Base-by-base conservation (phyloP, 495 filamentous ascomycete species). In the Podospora tetraspora region DNA sequence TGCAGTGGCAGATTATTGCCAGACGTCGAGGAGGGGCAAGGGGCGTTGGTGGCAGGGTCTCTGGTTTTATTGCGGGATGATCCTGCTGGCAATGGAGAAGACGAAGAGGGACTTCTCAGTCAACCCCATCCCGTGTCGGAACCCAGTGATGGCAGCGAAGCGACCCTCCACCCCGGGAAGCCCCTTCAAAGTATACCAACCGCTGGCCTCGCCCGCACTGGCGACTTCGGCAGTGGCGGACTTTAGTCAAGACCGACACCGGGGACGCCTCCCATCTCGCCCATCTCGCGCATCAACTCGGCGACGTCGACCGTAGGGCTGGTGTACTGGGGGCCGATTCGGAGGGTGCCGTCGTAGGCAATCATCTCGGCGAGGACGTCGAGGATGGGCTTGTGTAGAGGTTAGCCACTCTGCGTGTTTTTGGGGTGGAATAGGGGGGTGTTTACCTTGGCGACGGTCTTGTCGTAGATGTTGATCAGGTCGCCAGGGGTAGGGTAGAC, bases 301-400 rank as follows among this genome's bases (percentile, higher is more conserved):
- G 72, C 73, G n/a, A 77, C 64, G 43, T 77, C 75, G 66, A 75
- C 70, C 23, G 32, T 63, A 65, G 74, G 71, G 57, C 61, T 78
- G 68, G 79, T 77, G 70, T 84, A 80, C 71, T 81, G 81, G 62
- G 78, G 73, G 59, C 86, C 84, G 62, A 94, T 82, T 69, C 89
- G 86, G 69, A 96, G 84, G 73, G 79, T 84, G 34, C 87, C 82
- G 80, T 99, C 95, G 74, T 91, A 86, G 43, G 95, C 96, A 76
- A 98, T 94, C 93, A 99, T 98, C 80, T 97, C 93, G 57, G 95
- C 96, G 59, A 99, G 88, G 64, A 98, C 87, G 77, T 98, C 95
- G 61, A 99, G 86, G 52, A 97, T 90, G 64, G 93, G 93, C 88
- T n/a, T n/a, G n/a, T 93, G 71, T 61, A 29, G n/a, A 0, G 9